Conservation (phyloP, 1,284 basidiomycete species). For the Apiotrichum gamsii region DNA sequence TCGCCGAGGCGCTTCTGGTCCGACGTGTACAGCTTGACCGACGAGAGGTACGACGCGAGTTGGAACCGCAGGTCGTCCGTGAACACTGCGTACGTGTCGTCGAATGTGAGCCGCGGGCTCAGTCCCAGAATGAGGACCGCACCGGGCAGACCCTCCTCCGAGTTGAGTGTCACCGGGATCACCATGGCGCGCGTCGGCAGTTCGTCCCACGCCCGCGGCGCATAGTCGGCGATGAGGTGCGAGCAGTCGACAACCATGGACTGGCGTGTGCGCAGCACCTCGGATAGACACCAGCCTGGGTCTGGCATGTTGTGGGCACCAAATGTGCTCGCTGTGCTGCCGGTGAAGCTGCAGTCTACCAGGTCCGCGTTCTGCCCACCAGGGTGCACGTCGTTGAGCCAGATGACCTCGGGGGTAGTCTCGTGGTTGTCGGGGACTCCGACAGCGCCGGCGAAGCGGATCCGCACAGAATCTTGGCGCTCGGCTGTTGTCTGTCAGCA, state of each 20-base stretch:
- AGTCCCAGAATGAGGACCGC: constrained; percentile 46
- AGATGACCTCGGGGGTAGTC: constrained; percentile 18
- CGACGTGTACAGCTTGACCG: constrained; percentile 23
- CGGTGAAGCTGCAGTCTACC: neutral
- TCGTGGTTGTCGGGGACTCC: constrained; percentile 37
- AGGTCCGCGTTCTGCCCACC: neutral
- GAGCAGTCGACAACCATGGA: constrained; percentile 39
- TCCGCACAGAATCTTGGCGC: neutral
- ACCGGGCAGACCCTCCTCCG: constrained; percentile 34
- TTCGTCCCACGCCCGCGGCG: constrained; percentile 42
- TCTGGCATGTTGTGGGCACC: constrained; percentile 27
- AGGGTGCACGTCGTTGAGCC: no score
- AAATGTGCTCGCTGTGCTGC: constrained; percentile 20
- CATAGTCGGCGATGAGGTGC: constrained; percentile 31
- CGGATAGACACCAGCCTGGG: constrained; percentile 34
- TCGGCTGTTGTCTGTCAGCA: no score
- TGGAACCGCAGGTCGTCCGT: constrained; percentile 25
- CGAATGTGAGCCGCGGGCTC: constrained; percentile 40
- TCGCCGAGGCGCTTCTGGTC: constrained; percentile 44
- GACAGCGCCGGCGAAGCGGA: constrained; percentile 22
- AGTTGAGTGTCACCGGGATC: constrained; percentile 43
- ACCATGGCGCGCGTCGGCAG: constrained; percentile 44
- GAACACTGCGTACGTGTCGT: constrained; percentile 43
- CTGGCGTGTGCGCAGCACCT: constrained; percentile 30
- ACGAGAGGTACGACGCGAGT: constrained; percentile 17